Evolutionary conservation across 306 rosid species (phyloP), one percentile per base, ranked within the genome.

Genomic region (Glycine latifolia): DNA sequence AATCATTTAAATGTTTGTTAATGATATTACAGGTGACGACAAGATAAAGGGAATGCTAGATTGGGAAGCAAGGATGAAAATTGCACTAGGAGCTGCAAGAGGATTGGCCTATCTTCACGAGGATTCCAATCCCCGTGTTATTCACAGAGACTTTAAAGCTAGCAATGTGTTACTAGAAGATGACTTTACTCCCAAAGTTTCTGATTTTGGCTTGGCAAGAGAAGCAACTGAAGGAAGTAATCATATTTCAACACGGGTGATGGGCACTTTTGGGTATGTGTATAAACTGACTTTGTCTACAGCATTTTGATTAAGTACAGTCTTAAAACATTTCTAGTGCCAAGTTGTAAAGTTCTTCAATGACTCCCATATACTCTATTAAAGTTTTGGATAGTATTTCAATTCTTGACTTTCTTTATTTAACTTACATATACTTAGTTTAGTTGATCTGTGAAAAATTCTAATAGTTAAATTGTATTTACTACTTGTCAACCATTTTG

Each of bases 71-170:
- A 82, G 98, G 73, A 72, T 94, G 91, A 94, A 94, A 89, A 87
- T 94, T 87, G 97, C 98, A 52, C 97, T 94, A 77, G 98, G 98
- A 80, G 97, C 98, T 81, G 98, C 98, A 41, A 90, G 98, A 89
- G 98, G 98, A 77, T 85, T 94, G 88, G 98, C 98, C 50, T 94
- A 94, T 88, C 98, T 94, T 73, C 98, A 94, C 9, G 98, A 94
- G 86, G 98, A 94, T 86, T 94, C 98, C 68, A 94, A 94, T 79
- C 98, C 98, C 35, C 97, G 97, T 8, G 98, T 94, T 44, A 94
- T 94, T 86, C 98, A 94, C 84, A 91, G 98, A 4, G 98, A 92
- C 84, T 94, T 94, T 63, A 94, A 94, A 80, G 97, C 98, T 78
- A 94, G 98, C 85, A 94, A 94, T 67, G 97, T 94, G 81, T 82